Base-by-base conservation (phyloP, 768 basidiomycete species). In the Artomyces pyxidatus region DNA sequence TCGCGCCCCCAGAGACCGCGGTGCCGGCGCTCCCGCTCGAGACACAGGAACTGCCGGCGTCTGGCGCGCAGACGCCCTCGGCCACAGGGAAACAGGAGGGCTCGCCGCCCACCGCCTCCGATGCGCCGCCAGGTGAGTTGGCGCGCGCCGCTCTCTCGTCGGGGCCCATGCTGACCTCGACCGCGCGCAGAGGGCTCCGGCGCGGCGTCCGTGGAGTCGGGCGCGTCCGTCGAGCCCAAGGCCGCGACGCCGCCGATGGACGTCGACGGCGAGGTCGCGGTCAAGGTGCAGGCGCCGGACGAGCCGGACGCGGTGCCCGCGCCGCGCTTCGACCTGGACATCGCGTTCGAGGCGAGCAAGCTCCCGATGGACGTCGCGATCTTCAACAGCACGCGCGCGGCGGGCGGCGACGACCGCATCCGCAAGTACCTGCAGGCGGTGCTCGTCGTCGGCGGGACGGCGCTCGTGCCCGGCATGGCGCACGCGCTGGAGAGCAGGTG, bases 351-450 rank as follows among this genome's bases (percentile, higher is more conserved):
- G 67, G 86, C 92, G 17, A 83, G 85, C 65, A 94, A 93, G 63
- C 71, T 94, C 35, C 92, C 94, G 1, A 70, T 96, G 48, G 93
- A 96, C 60, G 85, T 94, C 9, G 93, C 91, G 7, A 88, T 96
- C 52, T 89, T 89, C 68, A 93, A 95, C 62, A 88, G 90, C 57
- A 80, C 90, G 8, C 75, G 90, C n/a, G 85, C 88, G 1, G 85
- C 84, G 4, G 88, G 87, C 3, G 83, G 86, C 3, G 89, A 92
- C 55, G 92, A 95, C 25, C 88, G 88, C 66, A 85, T 90, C 55
- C 82, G 86, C 55, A 90, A 92, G 62, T 88, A 94, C 61, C 75
- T 93, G 23, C 83, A 88, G 60, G 88, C 86, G 2, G 85, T 96
- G 17, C 70, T 97, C 3, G 80, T 97, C 37, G 80, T 94, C 35